phyloP scores from a whole-genome alignment of 148 eudicot genomes.

The Linanthus parryae region DNA sequence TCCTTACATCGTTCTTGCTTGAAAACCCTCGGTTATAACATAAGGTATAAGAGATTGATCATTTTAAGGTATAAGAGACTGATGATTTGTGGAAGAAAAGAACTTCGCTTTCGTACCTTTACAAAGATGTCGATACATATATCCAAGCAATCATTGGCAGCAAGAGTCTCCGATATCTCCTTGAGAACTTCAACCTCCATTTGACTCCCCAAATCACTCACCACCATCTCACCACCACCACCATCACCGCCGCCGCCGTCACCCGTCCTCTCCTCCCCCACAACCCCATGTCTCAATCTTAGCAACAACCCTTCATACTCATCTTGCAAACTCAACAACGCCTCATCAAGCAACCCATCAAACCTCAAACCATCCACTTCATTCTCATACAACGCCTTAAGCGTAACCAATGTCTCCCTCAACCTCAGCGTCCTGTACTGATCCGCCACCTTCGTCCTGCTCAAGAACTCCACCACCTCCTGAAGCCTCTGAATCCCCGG shows the following conservation, averaged over 20 bases:
- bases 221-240: conserved; percentile 3
- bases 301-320: conserved; percentile 38
- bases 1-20: no score
- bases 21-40: no score
- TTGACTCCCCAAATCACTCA: conserved; percentile 28
- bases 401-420: conserved; percentile 35
- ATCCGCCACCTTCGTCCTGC: conserved; percentile 45
- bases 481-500: conserved; percentile 45
- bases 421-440: conserved; percentile 26
- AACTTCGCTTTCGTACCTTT: conserved; percentile 37
- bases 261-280: conserved; percentile 12
- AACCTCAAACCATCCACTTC: conserved; percentile 46
- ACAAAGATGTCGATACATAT: conserved; percentile 47
- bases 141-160: conserved; percentile 51
- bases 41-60: no score
- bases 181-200: conserved; percentile 36
- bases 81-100: no score
- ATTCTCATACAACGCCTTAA: conserved; percentile 34
- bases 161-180: conserved; percentile 35
- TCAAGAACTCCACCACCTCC: conserved; percentile 46
- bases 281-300: conserved; percentile 26
- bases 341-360: conserved; percentile 47
- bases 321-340: conserved; percentile 42
- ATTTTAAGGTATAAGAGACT: no score
- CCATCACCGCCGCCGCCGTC: conserved; percentile 8